Base-by-base conservation (phyloP, 768 basidiomycete genomes). In the Trametes cubensis region DNA sequence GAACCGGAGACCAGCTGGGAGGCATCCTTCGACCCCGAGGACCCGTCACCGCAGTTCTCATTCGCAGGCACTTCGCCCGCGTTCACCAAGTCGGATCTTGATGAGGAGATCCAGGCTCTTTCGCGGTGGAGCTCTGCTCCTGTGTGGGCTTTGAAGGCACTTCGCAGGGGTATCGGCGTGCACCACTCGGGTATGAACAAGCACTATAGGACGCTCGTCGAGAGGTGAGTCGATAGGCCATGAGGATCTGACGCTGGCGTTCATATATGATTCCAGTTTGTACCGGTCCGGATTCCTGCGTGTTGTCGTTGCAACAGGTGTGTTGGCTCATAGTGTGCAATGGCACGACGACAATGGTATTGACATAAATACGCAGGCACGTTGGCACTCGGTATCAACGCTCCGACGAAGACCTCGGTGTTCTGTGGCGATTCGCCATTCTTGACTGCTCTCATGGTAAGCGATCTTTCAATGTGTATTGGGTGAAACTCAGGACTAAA, bases 121-220 rank as follows among this genome's bases (percentile, higher is more conserved):
- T 62, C 53, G 4, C 72, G 71, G 50, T 78, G 74, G 55, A 71
- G 69, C 8, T 64, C 66, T 2, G 69, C 74, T 1, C 78, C 76
- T 2, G 25, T 49, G n/a, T 85, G 83, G 81, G 77, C 79, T 5
- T 54, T 85, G 25, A 61, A 57, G 13, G 84, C 83, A 6, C 72
- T 90, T 50, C 70, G 71, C 51, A 76, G 89, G 34, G 88, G 88
- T 30, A 81, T 90, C 28, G 88, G 82, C 0, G 81, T 90, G 13
- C 88, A 90, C 66, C 89, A 90, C 70, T 67, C 84, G 10, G 88
- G 88, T 21, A 86, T 90, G 86, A 82, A 83, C 62, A 86, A 81
- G 67, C 71, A 72, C 1, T 90, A 89, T 68, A 73, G 87, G 44
- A 76, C 77, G 47, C 63, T 86, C 0, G 76, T 88, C 0, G 86